A percentile compares a stretch with the other conserved stretches of the same genome.
These are phyloP conservation scores for Coemansia reversa DNA, from an alignment of 192 early-diverging fungal species.

Conservation along the genomic window DNA sequence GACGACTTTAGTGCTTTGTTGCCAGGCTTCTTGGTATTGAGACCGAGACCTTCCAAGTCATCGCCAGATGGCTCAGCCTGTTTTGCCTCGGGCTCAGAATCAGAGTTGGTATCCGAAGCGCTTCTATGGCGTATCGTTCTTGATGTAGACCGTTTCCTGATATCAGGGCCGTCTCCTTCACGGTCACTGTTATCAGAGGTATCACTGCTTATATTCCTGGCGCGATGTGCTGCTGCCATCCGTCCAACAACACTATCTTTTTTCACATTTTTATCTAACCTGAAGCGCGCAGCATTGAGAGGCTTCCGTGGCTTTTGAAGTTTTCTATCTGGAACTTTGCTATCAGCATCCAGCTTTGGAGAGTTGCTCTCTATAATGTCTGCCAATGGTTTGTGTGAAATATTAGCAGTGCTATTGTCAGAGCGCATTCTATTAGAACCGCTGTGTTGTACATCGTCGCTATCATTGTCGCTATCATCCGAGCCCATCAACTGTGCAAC, in stretches of 20 bases:
- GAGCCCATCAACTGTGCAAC: slow-evolving; percentile 39
- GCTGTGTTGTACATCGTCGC: not conserved
- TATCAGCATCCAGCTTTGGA: not conserved
- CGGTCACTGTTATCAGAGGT: slow-evolving; percentile 14
- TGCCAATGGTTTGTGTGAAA: not conserved
- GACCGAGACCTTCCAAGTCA: not conserved
- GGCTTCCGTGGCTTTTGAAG: not conserved
- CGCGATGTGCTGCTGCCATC: slow-evolving; percentile 16
- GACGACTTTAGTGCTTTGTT: not conserved
- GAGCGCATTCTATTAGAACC: not conserved
- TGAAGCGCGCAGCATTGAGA: slow-evolving; percentile 12
- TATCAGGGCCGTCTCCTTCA: not conserved
- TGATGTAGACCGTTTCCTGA: not conserved
- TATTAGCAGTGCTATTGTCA: not conserved
- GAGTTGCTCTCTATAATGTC: not conserved
- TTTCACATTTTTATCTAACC: slow-evolving; percentile 5
- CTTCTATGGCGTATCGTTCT: not conserved
- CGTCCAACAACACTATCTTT: slow-evolving; percentile 24
- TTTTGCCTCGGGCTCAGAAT: not conserved
- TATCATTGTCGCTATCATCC: slow-evolving; percentile 19
- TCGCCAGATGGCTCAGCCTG: not conserved
- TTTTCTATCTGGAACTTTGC: not conserved
- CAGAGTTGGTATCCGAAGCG: not conserved
- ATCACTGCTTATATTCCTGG: slow-evolving; percentile 7
- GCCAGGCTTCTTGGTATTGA: not conserved